Evolutionary conservation across 371 early-diverging fungal species (phyloP).

Genomic region (Mucor plumbeus): DNA sequence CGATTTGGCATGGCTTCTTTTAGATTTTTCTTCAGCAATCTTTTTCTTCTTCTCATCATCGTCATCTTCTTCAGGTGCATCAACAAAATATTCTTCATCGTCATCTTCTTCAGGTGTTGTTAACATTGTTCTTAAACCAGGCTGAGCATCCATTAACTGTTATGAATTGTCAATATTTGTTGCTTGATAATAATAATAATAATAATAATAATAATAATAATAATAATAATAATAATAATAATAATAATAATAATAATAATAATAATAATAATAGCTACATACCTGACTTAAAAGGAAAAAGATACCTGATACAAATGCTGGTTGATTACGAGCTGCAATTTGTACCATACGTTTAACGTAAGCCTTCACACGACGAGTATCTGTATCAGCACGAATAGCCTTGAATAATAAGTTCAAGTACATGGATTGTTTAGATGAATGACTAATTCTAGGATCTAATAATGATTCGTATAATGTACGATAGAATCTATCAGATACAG

Average conservation of each 20-base stretch:
- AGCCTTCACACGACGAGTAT: slow-evolving; percentile 73
- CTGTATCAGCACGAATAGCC: slow-evolving; percentile 79
- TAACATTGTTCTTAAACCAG: slow-evolving; percentile 65
- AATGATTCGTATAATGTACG: slow-evolving; percentile 88
- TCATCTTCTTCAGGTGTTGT: slow-evolving; percentile 76
- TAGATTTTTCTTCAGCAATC: slow-evolving; percentile 21
- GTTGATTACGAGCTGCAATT: slow-evolving; percentile 74
- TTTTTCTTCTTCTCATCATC: slow-evolving; percentile 34
- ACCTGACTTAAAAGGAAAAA: slow-evolving; percentile 86
- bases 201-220: not conserved
- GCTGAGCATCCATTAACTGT: slow-evolving; percentile 47
- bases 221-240: not conserved
- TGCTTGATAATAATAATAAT: not conserved
- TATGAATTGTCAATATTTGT: slow-evolving; percentile 3
- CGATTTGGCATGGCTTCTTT: slow-evolving; percentile 14
- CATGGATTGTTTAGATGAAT: slow-evolving; percentile 88
- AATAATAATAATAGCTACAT: slow-evolving; percentile 15
- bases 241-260: not conserved
- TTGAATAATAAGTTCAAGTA: slow-evolving; percentile 92
- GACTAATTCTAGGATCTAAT: slow-evolving; percentile 79
- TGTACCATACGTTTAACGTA: slow-evolving; percentile 92
- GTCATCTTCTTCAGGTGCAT: slow-evolving; percentile 53
- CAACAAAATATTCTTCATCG: slow-evolving; percentile 64
- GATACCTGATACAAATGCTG: slow-evolving; percentile 85
- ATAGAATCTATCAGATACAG: slow-evolving; percentile 84